Conservation (phyloP, 2,329 filamentous ascomycete genomes). For the Penicillium sp. region DNA sequence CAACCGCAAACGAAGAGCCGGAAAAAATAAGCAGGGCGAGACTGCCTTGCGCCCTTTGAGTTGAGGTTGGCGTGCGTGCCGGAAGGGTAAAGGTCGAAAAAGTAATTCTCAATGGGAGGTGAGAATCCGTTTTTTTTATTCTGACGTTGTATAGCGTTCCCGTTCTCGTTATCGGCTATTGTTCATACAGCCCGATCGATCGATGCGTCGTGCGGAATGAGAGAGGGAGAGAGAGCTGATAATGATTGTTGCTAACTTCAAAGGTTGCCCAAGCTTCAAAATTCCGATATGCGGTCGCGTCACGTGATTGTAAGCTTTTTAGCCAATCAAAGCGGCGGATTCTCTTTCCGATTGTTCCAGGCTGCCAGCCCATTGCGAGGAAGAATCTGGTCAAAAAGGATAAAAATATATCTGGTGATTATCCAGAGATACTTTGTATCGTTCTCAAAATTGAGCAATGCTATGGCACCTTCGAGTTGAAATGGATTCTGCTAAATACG, state of each 20-base stretch:
- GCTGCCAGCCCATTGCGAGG: too few species aligned
- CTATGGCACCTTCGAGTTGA: too few species aligned
- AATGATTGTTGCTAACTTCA: neutral
- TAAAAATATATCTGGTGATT: too few species aligned
- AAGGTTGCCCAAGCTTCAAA: neutral
- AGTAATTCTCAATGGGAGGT: too few species aligned
- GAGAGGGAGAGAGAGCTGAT: neutral
- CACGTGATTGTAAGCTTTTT: neutral
- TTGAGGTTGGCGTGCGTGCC: neutral
- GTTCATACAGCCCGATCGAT: neutral
- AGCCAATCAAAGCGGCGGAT: constrained; percentile 2
- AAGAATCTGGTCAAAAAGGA: too few species aligned
- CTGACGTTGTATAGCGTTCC: neutral
- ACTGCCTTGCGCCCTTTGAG: neutral
- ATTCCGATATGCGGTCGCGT: neutral
- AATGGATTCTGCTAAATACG: too few species aligned
- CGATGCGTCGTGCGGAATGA: neutral
- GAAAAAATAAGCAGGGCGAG: neutral
- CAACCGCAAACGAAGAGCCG: neutral
- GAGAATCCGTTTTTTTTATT: neutral
- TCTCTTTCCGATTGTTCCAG: neutral
- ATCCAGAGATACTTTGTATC: too few species aligned
- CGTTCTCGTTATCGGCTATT: neutral
- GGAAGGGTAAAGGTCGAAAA: neutral
- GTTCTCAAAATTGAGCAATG: too few species aligned